phyloP scores from a whole-genome alignment of 257 asterid species.

The Mitragyna speciosa region DNA sequence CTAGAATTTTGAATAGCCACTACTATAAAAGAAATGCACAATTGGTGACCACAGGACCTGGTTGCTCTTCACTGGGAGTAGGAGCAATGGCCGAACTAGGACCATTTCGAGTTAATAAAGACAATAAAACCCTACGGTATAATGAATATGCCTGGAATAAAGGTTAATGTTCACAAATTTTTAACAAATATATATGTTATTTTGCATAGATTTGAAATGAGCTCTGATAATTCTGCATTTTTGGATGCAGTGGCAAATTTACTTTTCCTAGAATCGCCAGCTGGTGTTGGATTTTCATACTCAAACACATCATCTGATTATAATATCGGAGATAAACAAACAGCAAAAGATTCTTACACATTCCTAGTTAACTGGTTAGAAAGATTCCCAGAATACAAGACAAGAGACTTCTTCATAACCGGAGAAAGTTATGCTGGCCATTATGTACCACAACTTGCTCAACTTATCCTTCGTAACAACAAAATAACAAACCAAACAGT shows the following conservation, averaged over 20 bases:
- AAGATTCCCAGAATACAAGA: conserved; percentile 29
- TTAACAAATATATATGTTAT: too few relatives aligned
- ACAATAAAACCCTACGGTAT: conserved; percentile 5
- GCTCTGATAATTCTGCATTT: neutral
- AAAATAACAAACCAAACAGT: neutral
- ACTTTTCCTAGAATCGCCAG: conserved; percentile 29
- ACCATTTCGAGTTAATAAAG: conserved; percentile 23
- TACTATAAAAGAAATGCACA: too few relatives aligned
- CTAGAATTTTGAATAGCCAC: too few relatives aligned
- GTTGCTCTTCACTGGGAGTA: conserved; percentile 27
- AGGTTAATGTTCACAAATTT: neutral
- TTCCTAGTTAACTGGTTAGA: conserved; percentile 30
- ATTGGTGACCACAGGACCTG: conserved; percentile 43
- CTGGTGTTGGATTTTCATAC: conserved; percentile 31
- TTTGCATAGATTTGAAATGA: neutral
- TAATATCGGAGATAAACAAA: conserved; percentile 17
- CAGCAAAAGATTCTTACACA: conserved; percentile 27
- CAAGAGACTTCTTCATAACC: conserved; percentile 19
- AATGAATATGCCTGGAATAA: conserved; percentile 27
- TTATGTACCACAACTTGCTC: conserved; percentile 33
- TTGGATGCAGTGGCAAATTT: conserved; percentile 26
- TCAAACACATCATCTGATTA: conserved; percentile 22
- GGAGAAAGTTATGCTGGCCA: conserved; percentile 35
- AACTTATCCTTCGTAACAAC: conserved; percentile 23
- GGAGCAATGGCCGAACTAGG: conserved; percentile 29